Conservation (phyloP, 495 filamentous ascomycete genomes). For the Podospora pseudoanserina region DNA sequence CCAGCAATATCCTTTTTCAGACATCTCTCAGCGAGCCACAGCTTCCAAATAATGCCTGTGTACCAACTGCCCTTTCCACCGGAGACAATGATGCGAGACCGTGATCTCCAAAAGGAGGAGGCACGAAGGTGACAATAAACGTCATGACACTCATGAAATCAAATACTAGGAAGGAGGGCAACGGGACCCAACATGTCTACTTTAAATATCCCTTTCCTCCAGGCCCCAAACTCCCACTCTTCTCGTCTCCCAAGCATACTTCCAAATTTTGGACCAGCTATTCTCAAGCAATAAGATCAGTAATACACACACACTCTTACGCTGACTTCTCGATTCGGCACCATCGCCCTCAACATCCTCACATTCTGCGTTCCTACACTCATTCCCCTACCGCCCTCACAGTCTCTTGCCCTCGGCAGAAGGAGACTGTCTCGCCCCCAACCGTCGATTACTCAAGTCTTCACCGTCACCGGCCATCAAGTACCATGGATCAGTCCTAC, state of each 20-base stretch:
- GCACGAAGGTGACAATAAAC: not conserved
- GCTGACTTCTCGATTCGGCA: constrained; percentile 1
- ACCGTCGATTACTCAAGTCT: not conserved
- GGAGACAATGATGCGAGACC: not conserved
- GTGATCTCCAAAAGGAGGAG: not conserved
- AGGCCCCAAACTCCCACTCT: not conserved
- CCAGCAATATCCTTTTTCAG: not conserved
- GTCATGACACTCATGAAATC: not conserved
- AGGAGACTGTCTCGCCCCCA: not conserved
- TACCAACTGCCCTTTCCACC: not conserved
- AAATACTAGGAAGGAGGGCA: not conserved
- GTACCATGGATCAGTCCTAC: not conserved
- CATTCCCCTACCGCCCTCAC: not conserved
- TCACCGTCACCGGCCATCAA: not conserved
- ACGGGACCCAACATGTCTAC: not conserved
- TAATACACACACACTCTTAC: not conserved
- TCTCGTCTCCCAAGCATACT: not conserved
- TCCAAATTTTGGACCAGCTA: not conserved
- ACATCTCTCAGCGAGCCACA: not conserved
- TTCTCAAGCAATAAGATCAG: not conserved
- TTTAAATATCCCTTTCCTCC: not conserved
- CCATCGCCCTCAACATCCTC: constrained; percentile 1
- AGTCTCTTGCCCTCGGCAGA: not conserved
- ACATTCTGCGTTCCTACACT: constrained; percentile 5
- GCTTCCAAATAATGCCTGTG: too few relatives aligned